These are phyloP conservation scores for Nectriaceae sp. DNA, from an alignment of 2,329 filamentous ascomycete genomes.

Conservation along the genomic window DNA sequence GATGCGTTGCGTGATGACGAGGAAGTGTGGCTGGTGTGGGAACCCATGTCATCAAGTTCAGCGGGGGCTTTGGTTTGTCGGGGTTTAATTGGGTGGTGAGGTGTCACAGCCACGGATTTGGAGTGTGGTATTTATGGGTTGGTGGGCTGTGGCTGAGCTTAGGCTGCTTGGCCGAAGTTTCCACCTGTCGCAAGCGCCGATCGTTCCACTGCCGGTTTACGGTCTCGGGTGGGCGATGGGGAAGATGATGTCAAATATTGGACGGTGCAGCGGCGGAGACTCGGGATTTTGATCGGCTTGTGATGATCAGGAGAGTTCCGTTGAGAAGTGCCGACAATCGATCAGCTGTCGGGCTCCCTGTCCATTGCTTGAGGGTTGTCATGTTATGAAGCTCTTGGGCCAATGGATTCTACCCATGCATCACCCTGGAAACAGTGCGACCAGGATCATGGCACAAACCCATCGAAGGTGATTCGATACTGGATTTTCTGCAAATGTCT, in stretches of 20 bases:
- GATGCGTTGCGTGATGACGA: conserved; percentile 17
- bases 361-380: no score
- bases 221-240: not conserved
- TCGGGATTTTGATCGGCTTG: no score
- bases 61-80: no score
- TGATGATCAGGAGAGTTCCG: no score
- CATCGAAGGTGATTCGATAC: no score
- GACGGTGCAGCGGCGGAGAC: not conserved
- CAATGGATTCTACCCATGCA: no score
- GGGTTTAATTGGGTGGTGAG: not conserved
- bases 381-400: no score
- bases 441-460: no score
- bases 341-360: no score
- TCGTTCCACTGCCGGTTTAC: not conserved
- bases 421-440: no score
- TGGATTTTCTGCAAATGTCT: no score
- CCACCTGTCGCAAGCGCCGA: not conserved
- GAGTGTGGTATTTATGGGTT: not conserved
- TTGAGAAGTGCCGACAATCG: no score
- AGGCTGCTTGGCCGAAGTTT: not conserved
- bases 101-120: not conserved
- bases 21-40: conserved; percentile 18
- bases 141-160: not conserved
- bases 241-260: not conserved
- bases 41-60: not conserved